Base-by-base conservation (phyloP, 108 stramenopile genomes). In the Cyclostephanos tholiformis region DNA sequence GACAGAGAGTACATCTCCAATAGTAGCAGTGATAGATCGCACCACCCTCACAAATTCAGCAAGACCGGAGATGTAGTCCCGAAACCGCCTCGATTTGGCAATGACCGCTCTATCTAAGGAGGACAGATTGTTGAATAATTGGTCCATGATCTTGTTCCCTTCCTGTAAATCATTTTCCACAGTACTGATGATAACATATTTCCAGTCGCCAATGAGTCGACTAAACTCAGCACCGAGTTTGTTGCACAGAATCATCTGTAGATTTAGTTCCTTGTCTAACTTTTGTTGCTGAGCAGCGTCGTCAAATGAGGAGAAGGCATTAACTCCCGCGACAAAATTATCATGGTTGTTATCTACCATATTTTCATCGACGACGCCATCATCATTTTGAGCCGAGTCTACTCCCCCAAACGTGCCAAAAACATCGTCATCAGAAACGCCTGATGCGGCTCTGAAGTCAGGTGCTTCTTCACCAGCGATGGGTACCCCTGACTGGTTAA, bases 1-100 rank as follows among this genome's bases (percentile, higher is more conserved):
- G 35, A 92, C 67, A 56, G 86, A 63, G 57, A 89, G 53, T 35
- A 92, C 11, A 65, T 92, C 91, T 12, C 84, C 86, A 53, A 92
- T 77, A 6, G 88, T 65, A 6, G 88, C 88, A 23, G 79, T 74
- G 50, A 92, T 92, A 32, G 71, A 86, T 4, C 91, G 86, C 1
- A 82, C 72, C 17, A 89, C 69, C 26, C 87, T 82, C 25, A 92
- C 75, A 65, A 79, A 89, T 65, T 92, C 91, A 16, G 68, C 69
- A 36, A 92, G 84, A 17, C 91, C 91, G 20, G 36, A 4, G 2
- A 92, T 51, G 38, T 70, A 30, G 20, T 55, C 71, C 17, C 52
- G 26, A 32, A 83, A 55, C 35, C 79, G 79, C 27, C 36, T 68
- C 1, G 82, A 83, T 57, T 63, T 73, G 32, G 69, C 25, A 41